Percentiles rank a stretch among this genome's conserved stretches.
Conservation (phyloP, 2,329 filamentous ascomycete species). For the Xylariaceae sp. region DNA sequence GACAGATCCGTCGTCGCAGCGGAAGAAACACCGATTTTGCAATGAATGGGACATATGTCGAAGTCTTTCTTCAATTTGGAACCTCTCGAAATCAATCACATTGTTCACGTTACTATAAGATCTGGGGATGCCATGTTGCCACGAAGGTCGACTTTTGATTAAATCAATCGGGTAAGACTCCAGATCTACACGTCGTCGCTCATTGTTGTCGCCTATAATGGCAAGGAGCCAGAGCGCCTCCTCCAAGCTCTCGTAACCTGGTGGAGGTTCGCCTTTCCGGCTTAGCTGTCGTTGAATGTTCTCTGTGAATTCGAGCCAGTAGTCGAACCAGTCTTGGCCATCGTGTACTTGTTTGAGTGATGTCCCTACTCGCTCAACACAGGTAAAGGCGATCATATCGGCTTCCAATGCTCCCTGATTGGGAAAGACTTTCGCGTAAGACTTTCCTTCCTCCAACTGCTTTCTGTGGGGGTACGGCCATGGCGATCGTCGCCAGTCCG, state of each 20-base stretch:
- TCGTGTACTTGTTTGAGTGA: not conserved
- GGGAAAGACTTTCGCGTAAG: not conserved
- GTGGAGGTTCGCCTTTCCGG: not conserved
- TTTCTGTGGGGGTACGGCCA: not conserved
- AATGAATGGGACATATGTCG: not conserved
- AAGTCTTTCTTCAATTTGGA: not conserved
- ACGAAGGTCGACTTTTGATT: not conserved
- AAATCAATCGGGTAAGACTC: constrained; percentile 1
- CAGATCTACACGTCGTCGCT: not conserved
- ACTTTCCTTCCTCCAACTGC: not conserved
- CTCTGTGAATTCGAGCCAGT: constrained; percentile 6
- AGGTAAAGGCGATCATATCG: constrained; percentile 3
- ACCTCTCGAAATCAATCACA: not conserved
- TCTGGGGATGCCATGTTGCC: not conserved
- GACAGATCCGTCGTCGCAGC: constrained; percentile 3
- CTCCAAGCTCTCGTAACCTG: constrained; percentile 1
- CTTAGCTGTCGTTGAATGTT: constrained; percentile 1
- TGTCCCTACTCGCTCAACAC: constrained; percentile 1
- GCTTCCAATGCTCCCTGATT: constrained; percentile 5
- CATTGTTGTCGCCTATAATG: constrained; percentile 1
- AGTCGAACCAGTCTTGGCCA: not conserved
- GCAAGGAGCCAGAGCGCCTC: constrained; percentile 9
- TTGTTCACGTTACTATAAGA: not conserved
- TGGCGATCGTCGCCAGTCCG: constrained; percentile 9
- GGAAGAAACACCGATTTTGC: constrained; percentile 1